Evolutionary conservation across 306 rosid species (phyloP).

Genomic region (Cercis canadensis): DNA sequence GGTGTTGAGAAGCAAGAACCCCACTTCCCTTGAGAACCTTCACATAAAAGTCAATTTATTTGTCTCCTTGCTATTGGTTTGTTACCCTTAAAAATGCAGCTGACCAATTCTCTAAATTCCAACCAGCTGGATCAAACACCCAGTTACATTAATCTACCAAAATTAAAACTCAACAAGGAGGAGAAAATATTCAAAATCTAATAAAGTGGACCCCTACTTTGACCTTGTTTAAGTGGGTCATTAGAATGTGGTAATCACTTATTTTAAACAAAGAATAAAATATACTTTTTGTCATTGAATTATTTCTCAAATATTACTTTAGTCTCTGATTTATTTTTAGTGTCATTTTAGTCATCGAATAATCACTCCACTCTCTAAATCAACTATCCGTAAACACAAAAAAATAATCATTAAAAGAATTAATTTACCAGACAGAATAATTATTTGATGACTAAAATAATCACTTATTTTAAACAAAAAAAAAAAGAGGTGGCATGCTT

Average conservation of each 20-base stretch:
- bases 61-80: conserved; percentile 32
- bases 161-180: conserved; percentile 1
- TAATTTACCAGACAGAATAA: too few species aligned
- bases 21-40: conserved; percentile 36
- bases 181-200: conserved; percentile 13
- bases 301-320: too few species aligned
- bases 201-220: conserved; percentile 50
- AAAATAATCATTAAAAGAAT: too few species aligned
- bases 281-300: too few species aligned
- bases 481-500: conserved; percentile 40
- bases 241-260: conserved; percentile 41
- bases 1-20: conserved; percentile 56
- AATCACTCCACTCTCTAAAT: too few species aligned
- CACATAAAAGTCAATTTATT: conserved; percentile 35
- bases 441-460: too few species aligned
- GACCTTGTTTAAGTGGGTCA: conserved; percentile 41
- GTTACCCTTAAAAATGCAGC: conserved; percentile 21
- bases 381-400: too few species aligned
- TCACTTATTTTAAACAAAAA: conserved; percentile 27
- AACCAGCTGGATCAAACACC: conserved; percentile 22
- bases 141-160: conserved; percentile 10
- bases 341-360: too few species aligned
- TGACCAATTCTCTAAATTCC: conserved; percentile 11
- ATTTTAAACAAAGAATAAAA: neutral
- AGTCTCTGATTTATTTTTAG: too few species aligned